Evolutionary conservation across 2,329 filamentous ascomycete genomes (phyloP).

Genomic region (Diaporthe amygdali): DNA sequence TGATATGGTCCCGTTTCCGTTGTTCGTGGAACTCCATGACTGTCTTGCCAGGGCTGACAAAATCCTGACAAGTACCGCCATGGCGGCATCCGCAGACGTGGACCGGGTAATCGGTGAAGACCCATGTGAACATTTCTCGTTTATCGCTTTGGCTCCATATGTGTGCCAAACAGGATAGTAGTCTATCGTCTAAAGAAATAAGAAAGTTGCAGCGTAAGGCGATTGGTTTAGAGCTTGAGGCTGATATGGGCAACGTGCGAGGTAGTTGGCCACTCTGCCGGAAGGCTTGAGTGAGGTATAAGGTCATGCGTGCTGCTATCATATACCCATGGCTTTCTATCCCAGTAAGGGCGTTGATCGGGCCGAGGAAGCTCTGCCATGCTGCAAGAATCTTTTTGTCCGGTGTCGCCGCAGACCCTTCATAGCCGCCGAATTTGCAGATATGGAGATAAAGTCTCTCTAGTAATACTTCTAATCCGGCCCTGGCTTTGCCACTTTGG

Average conservation of each 20-base stretch:
- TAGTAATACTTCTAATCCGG: neutral
- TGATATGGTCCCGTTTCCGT: neutral
- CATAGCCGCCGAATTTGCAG: neutral
- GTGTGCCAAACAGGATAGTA: neutral
- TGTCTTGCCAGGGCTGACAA: neutral
- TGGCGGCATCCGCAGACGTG: neutral
- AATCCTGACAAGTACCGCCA: neutral
- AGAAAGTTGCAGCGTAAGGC: constrained; percentile 1
- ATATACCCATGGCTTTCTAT: constrained; percentile 4
- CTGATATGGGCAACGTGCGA: neutral
- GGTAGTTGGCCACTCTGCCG: neutral
- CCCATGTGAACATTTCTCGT: constrained; percentile 4
- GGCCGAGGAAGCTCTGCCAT: constrained; percentile 19
- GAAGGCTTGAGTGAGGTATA: constrained; percentile 12
- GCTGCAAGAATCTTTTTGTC: constrained; percentile 6
- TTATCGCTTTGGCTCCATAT: constrained; percentile 5
- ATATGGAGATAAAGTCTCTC: constrained; percentile 1
- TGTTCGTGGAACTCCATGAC: neutral
- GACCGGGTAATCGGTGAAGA: neutral
- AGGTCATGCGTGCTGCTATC: constrained; percentile 19
- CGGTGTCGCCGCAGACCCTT: constrained; percentile 43
- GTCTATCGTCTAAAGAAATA: constrained; percentile 4
- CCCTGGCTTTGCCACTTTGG: neutral
- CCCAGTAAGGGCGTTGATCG: neutral
- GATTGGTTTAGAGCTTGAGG: neutral